Conservation (phyloP, 176 grass and related monocot species). For the Cenchrus purpureus region DNA sequence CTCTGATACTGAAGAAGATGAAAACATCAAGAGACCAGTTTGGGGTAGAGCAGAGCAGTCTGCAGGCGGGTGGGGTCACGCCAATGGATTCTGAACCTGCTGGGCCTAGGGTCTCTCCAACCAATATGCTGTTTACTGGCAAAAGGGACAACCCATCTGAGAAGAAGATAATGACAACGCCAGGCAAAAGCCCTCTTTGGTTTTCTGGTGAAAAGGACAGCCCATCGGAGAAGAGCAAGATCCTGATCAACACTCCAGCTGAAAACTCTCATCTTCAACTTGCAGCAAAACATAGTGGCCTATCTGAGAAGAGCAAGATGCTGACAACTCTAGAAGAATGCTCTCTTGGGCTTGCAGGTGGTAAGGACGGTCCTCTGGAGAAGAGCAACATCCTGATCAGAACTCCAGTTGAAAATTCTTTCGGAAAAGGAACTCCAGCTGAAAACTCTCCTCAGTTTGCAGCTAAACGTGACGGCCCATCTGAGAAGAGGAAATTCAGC, state of each 20-base stretch:
- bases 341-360: conserved; percentile 4
- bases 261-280: background rate
- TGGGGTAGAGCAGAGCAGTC: conserved; percentile 38
- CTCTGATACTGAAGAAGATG: conserved; percentile 67
- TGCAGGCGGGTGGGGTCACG: conserved; percentile 30
- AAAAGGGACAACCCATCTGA: conserved; percentile 25
- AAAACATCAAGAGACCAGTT: conserved; percentile 46
- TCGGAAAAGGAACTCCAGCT: background rate
- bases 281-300: conserved; percentile 12
- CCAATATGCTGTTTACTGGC: conserved; percentile 39
- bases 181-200: conserved; percentile 23
- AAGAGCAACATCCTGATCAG: conserved; percentile 32
- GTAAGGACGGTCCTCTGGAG: conserved; percentile 6
- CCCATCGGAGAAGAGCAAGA: conserved; percentile 35
- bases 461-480: background rate
- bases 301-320: conserved; percentile 49
- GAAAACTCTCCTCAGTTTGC: conserved; percentile 5
- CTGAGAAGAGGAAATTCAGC: conserved; percentile 39
- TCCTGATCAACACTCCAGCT: conserved; percentile 21
- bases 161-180: conserved; percentile 40
- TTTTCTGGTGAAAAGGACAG: background rate
- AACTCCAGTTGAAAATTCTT: background rate
- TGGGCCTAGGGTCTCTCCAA: conserved; percentile 38
- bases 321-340: conserved; percentile 34
- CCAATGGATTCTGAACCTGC: conserved; percentile 43